Evolutionary conservation across 2,329 filamentous ascomycete genomes (phyloP).

Genomic region (Botrytis elliptica): DNA sequence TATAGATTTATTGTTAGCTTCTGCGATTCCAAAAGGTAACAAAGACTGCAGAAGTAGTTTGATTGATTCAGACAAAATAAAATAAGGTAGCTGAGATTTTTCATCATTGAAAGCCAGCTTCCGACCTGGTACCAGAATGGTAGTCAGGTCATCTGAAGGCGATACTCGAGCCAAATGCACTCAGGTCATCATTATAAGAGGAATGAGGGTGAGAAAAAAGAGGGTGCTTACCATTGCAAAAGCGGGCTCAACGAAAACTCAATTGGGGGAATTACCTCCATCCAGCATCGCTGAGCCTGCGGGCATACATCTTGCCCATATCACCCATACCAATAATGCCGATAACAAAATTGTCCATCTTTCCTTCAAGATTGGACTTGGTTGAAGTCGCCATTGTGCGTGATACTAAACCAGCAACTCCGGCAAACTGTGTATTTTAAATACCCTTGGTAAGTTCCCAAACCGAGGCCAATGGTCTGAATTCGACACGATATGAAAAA

Average conservation of each 20-base stretch:
- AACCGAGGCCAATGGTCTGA: background rate
- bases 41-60: constrained; percentile 22
- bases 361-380: constrained; percentile 21
- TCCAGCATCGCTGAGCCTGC: constrained; percentile 81
- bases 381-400: constrained; percentile 16
- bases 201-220: constrained; percentile 35
- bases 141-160: constrained; percentile 58
- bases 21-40: constrained; percentile 24
- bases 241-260: constrained; percentile 39
- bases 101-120: constrained; percentile 88
- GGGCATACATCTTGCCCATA: constrained; percentile 99
- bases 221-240: constrained; percentile 34
- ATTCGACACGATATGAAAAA: background rate
- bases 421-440: background rate
- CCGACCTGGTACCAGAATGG: constrained; percentile 72
- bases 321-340: constrained; percentile 99
- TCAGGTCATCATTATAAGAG: constrained; percentile 90
- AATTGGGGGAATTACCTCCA: constrained; percentile 72
- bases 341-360: constrained; percentile 61
- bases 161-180: constrained; percentile 99
- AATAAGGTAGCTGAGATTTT: constrained; percentile 98
- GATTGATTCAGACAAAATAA: constrained; percentile 73
- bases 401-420: background rate
- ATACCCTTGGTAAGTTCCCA: background rate
- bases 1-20: constrained; percentile 31